Evolutionary conservation across 2,329 filamentous ascomycete genomes (phyloP).

Genomic region (Xylariaceae sp.): DNA sequence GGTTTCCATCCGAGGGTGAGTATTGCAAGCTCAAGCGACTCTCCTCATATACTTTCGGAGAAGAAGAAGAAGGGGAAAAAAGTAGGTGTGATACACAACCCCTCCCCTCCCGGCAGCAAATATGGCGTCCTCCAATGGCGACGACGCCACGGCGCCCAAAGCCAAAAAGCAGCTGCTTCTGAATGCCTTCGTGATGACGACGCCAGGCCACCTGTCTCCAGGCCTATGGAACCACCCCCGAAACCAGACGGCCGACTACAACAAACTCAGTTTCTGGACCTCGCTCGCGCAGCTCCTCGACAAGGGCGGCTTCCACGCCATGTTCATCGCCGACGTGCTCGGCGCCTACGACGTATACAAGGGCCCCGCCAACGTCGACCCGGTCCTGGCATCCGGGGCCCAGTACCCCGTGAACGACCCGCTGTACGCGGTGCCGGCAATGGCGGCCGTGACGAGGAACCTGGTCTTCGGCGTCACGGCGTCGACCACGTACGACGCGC

Average conservation of each 20-base stretch:
- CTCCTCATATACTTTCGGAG: too few relatives aligned
- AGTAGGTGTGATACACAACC: too few relatives aligned
- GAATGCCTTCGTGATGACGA: slow-evolving; percentile 68
- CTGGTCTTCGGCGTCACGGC: slow-evolving; percentile 64
- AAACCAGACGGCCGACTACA: slow-evolving; percentile 63
- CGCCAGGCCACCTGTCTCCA: slow-evolving; percentile 63
- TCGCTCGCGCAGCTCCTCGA: slow-evolving; percentile 64
- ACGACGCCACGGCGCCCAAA: slow-evolving; percentile 6
- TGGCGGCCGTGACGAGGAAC: slow-evolving; percentile 69
- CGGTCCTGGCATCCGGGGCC: slow-evolving; percentile 59
- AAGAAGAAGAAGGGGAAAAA: too few relatives aligned
- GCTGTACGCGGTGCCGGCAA: slow-evolving; percentile 59
- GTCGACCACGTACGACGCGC: slow-evolving; percentile 63
- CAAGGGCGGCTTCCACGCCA: slow-evolving; percentile 62
- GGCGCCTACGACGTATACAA: slow-evolving; percentile 66
- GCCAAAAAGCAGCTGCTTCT: slow-evolving; percentile 58
- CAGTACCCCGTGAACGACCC: slow-evolving; percentile 69
- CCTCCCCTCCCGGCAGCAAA: too few relatives aligned
- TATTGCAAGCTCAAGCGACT: too few relatives aligned
- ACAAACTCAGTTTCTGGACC: slow-evolving; percentile 63
- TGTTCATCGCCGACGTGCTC: slow-evolving; percentile 68
- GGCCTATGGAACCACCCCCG: slow-evolving; percentile 67
- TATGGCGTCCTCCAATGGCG: slow-evolving; percentile 18
- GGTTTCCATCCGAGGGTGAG: not conserved
- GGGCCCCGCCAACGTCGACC: slow-evolving; percentile 44